A percentile compares a stretch with the other conserved stretches of the same genome.
Evolutionary conservation across 192 early-diverging fungal genomes (phyloP).

Genomic region (Podila epicladia): DNA sequence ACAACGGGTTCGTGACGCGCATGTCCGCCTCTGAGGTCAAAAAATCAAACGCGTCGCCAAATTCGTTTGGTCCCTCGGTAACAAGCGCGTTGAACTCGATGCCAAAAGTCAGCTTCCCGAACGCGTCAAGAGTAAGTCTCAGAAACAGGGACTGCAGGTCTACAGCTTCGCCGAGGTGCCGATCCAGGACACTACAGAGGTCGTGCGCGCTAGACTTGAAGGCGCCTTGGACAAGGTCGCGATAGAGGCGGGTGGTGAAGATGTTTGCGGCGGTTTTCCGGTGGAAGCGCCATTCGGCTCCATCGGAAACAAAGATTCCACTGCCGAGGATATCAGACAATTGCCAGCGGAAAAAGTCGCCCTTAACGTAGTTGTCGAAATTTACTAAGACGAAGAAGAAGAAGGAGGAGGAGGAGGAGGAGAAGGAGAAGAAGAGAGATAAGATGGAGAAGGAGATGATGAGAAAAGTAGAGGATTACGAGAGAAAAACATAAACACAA

Average conservation of each 20-base stretch:
- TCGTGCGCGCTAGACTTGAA: neutral
- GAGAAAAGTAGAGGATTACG: neutral
- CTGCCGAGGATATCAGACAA: slow-evolving; percentile 48
- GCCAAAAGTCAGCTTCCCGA: slow-evolving; percentile 17
- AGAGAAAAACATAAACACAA: neutral
- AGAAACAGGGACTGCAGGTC: slow-evolving; percentile 49
- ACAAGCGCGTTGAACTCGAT: neutral
- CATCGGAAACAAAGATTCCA: slow-evolving; percentile 62
- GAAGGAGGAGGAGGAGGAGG: no score
- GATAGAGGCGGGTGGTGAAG: neutral
- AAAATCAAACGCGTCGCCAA: slow-evolving; percentile 59
- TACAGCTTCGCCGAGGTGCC: neutral
- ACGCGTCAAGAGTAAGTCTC: slow-evolving; percentile 25
- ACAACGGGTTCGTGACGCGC: slow-evolving; percentile 12
- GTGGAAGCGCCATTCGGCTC: slow-evolving; percentile 51
- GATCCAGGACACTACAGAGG: neutral
- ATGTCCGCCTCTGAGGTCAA: slow-evolving; percentile 47
- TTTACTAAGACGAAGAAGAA: neutral
- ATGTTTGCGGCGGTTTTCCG: slow-evolving; percentile 40
- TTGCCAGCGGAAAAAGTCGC: neutral
- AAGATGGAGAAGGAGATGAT: no score
- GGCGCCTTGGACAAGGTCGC: neutral
- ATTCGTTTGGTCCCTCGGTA: neutral
- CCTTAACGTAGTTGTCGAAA: slow-evolving; percentile 6
- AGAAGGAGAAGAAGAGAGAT: no score